Percentiles rank a stretch among this genome's conserved stretches.
These are phyloP conservation scores for Diversispora eburnea DNA, from an alignment of 192 early-diverging fungal species.

Conservation along the genomic window DNA sequence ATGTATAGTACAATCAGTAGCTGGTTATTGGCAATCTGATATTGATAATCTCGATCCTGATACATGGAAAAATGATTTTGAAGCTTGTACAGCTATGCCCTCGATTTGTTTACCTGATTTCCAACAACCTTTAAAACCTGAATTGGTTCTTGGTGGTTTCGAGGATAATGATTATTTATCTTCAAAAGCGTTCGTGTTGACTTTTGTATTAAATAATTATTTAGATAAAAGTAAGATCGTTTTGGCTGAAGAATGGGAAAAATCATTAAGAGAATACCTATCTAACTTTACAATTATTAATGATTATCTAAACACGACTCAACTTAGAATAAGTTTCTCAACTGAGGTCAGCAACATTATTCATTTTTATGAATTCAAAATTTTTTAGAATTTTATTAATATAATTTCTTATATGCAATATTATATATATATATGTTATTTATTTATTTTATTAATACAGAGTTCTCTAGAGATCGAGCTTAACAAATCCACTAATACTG, in stretches of 20 bases:
- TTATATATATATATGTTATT: neutral
- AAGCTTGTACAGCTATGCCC: conserved; percentile 45
- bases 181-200: conserved; percentile 56
- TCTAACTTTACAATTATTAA: conserved; percentile 28
- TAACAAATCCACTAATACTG: conserved; percentile 59
- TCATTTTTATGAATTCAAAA: neutral
- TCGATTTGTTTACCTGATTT: conserved; percentile 56
- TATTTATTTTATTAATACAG: conserved; percentile 14
- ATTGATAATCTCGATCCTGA: conserved; percentile 40
- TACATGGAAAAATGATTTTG: conserved; percentile 45
- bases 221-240: conserved; percentile 36
- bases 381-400: neutral
- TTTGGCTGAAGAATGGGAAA: conserved; percentile 57
- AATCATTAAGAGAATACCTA: conserved; percentile 39
- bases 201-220: conserved; percentile 57
- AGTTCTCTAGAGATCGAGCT: conserved; percentile 58
- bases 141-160: conserved; percentile 57
- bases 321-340: conserved; percentile 52
- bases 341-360: conserved; percentile 43
- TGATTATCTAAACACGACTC: conserved; percentile 29
- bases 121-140: conserved; percentile 58
- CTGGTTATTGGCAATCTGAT: conserved; percentile 62
- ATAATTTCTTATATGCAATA: neutral
- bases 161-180: conserved; percentile 35
- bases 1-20: conserved; percentile 61